phyloP scores from a whole-genome alignment of 2,329 filamentous ascomycete genomes.

The Ilyonectria mors-panacis region DNA sequence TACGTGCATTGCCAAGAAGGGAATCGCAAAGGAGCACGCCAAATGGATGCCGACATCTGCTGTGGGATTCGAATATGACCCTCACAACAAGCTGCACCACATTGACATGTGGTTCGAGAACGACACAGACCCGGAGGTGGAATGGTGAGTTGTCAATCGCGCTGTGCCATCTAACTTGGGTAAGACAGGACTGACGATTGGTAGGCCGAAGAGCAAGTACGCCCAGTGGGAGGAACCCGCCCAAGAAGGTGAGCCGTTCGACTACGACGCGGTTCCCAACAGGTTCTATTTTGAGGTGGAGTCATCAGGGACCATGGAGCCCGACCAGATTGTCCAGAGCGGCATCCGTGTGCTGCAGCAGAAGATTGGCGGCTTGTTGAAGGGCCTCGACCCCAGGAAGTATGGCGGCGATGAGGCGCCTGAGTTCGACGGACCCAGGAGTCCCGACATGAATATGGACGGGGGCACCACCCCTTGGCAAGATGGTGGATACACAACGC shows the following conservation, averaged over 20 bases:
- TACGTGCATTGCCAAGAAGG: conserved; percentile 96
- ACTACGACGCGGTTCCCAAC: conserved; percentile 88
- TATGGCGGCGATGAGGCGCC: conserved; percentile 68
- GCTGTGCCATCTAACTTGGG: too few species aligned
- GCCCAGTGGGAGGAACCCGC: conserved; percentile 84
- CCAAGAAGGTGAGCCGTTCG: conserved; percentile 87
- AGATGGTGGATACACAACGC: conserved; percentile 78
- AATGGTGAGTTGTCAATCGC: conserved; percentile 77
- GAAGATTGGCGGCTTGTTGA: conserved; percentile 88
- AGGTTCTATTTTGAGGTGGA: conserved; percentile 97
- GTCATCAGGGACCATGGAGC: conserved; percentile 87
- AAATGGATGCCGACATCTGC: conserved; percentile 97
- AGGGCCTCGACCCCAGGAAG: conserved; percentile 63
- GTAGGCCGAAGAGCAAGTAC: conserved; percentile 86
- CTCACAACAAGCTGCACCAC: conserved; percentile 94
- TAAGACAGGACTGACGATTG: conserved; percentile 17
- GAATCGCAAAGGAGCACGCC: conserved; percentile 97
- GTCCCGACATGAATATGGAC: conserved; percentile 75
- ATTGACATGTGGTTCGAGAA: conserved; percentile 94
- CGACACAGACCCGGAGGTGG: conserved; percentile 78
- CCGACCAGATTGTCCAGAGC: conserved; percentile 89
- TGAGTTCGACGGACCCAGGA: conserved; percentile 75
- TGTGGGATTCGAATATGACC: conserved; percentile 97
- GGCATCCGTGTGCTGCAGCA: conserved; percentile 91
- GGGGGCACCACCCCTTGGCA: conserved; percentile 70